Percentiles rank a stretch among this genome's conserved stretches.
phyloP scores from a whole-genome alignment of 1,284 basidiomycete species.

The Ganoderma sp. region DNA sequence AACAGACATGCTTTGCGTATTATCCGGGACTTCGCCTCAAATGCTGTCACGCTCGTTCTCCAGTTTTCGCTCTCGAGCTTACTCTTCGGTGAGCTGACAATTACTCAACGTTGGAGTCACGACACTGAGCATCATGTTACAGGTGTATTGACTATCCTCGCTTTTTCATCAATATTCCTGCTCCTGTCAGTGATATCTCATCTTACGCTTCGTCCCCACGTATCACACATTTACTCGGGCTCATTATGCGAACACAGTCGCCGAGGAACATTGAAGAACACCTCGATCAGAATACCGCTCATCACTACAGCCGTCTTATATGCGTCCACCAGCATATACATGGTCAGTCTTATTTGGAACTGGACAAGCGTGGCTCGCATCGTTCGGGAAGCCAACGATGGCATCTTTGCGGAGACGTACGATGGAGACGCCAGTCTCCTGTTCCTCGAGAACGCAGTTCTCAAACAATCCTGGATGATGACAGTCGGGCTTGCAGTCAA shows the following conservation, averaged over 20 bases:
- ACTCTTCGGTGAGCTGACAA: background rate
- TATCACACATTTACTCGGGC: background rate
- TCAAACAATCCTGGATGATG: conserved; percentile 4
- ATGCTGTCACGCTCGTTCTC: background rate
- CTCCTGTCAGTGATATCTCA: background rate
- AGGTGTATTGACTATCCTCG: background rate
- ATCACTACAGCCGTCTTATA: background rate
- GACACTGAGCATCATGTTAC: background rate
- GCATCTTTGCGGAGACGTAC: background rate
- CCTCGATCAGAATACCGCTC: background rate
- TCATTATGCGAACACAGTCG: background rate
- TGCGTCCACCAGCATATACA: background rate
- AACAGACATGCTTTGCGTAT: background rate
- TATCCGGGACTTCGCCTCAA: background rate
- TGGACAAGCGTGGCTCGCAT: background rate
- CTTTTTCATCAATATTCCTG: background rate
- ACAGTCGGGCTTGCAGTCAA: background rate
- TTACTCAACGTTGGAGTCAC: too few relatives aligned
- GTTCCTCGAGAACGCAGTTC: background rate
- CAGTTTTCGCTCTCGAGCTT: background rate
- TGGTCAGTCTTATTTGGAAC: background rate
- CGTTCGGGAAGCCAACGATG: background rate
- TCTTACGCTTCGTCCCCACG: too few relatives aligned
- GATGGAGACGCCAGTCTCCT: background rate
- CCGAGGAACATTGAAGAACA: background rate